Percentiles rank a stretch among this genome's conserved stretches.
phyloP scores from a whole-genome alignment of 169 alveolate genomes.

The Eimeria falciformis region DNA sequence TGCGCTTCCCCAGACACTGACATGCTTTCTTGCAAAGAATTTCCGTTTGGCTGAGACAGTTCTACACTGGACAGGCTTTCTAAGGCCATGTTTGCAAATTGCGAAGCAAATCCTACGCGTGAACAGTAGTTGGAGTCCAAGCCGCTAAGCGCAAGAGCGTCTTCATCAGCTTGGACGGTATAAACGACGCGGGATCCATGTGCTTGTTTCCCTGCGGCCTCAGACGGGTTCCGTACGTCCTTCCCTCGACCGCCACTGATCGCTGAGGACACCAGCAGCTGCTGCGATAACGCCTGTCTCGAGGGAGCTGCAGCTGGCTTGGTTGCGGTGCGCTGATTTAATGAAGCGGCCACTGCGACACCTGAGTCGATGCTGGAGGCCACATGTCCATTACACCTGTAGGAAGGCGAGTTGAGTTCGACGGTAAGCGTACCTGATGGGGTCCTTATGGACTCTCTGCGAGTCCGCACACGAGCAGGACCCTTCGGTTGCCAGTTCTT shows the following conservation, averaged over 20 bases:
- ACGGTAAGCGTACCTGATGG: neutral
- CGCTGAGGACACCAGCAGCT: neutral
- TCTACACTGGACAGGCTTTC: neutral
- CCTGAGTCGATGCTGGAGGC: conserved; percentile 9
- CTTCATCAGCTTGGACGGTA: conserved; percentile 70
- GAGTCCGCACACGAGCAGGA: neutral
- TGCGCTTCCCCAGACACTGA: neutral
- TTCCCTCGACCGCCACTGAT: neutral
- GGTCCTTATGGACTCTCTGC: neutral
- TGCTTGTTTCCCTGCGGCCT: neutral
- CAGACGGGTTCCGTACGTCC: neutral
- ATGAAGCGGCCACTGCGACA: conserved; percentile 19
- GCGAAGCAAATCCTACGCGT: conserved; percentile 56
- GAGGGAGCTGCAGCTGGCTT: neutral
- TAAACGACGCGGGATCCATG: conserved; percentile 4
- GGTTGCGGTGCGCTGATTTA: neutral
- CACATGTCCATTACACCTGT: neutral
- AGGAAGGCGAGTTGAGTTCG: neutral
- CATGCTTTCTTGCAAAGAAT: neutral
- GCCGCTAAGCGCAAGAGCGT: conserved; percentile 62
- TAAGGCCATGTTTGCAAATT: neutral
- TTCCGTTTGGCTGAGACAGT: neutral
- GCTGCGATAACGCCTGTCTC: neutral
- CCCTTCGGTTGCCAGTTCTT: neutral
- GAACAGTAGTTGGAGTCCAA: conserved; percentile 66